Conservation (phyloP, 1,284 basidiomycete genomes). For the Anthracocystis walkeri region DNA sequence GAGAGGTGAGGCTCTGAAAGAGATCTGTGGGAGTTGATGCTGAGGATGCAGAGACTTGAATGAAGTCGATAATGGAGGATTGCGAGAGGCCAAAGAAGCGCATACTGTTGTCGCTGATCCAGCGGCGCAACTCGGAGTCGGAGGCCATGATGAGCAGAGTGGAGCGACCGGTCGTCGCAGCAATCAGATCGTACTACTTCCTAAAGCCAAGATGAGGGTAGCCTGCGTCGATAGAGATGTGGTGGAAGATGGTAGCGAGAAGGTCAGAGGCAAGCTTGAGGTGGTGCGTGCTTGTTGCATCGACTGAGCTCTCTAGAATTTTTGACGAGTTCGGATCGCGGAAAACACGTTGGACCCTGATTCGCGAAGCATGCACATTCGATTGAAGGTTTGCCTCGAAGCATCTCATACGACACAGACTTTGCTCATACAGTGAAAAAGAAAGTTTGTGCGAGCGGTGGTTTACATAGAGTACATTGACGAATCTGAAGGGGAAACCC, state of each 20-base stretch:
- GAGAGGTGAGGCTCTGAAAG: slow-evolving; percentile 79
- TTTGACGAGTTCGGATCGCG: slow-evolving; percentile 10
- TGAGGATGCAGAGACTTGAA: slow-evolving; percentile 75
- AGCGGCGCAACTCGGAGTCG: slow-evolving; percentile 52
- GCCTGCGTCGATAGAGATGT: neutral
- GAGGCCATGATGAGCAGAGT: slow-evolving; percentile 13
- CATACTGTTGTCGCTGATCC: slow-evolving; percentile 64
- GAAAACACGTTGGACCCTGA: slow-evolving; percentile 16
- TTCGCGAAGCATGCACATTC: neutral
- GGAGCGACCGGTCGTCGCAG: neutral
- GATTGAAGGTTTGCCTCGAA: neutral
- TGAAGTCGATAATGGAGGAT: slow-evolving; percentile 59
- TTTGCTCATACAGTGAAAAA: too few species aligned
- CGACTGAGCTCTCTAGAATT: slow-evolving; percentile 8
- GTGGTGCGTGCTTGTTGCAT: neutral
- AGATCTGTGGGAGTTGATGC: slow-evolving; percentile 84
- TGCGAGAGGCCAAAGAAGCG: slow-evolving; percentile 64
- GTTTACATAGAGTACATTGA: neutral
- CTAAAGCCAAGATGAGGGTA: too few species aligned
- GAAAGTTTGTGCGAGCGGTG: neutral
- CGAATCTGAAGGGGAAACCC: neutral
- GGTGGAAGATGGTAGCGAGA: neutral
- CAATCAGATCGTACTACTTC: neutral
- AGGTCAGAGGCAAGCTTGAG: neutral
- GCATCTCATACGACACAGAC: neutral